Conservation (phyloP, 208 protist species). For the Acanthamoeba castellanii region DNA sequence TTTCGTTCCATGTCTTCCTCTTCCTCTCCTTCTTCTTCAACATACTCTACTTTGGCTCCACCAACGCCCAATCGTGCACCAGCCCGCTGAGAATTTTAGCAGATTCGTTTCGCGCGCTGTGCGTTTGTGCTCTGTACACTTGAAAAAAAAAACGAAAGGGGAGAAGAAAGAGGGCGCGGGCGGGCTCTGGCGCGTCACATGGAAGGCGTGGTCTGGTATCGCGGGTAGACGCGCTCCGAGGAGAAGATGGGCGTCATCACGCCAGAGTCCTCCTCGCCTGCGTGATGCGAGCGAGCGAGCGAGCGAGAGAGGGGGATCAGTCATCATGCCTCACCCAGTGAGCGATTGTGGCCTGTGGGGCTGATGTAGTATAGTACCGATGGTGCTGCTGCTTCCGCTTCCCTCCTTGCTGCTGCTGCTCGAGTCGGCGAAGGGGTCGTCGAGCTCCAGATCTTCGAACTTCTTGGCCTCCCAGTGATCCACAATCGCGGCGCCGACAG, state of each 20-base stretch:
- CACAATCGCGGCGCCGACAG: slow-evolving; percentile 24
- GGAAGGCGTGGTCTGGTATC: slow-evolving; percentile 10
- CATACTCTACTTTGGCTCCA: too few species aligned
- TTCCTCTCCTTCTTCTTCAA: too few species aligned
- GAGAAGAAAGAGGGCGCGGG: too few species aligned
- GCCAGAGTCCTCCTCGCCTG: not conserved
- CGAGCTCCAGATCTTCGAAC: not conserved
- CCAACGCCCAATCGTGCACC: too few species aligned
- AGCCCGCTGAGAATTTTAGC: too few species aligned
- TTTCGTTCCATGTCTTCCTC: not conserved
- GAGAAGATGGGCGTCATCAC: slow-evolving; percentile 11
- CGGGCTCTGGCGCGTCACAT: not conserved
- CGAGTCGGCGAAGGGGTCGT: not conserved
- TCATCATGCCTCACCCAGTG: too few species aligned
- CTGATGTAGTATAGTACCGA: not conserved
- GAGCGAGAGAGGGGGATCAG: too few species aligned
- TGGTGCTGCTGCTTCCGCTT: not conserved
- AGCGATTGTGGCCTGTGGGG: not conserved
- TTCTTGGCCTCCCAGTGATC: slow-evolving; percentile 62
- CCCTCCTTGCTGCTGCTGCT: slow-evolving; percentile 9
- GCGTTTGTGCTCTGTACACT: too few species aligned
- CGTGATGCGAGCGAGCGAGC: too few species aligned
- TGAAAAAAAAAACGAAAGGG: too few species aligned
- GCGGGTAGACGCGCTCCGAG: not conserved
- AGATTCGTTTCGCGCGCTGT: too few species aligned